phyloP scores from a whole-genome alignment of 192 early-diverging fungal species.

The Spizellomyces punctatus region DNA sequence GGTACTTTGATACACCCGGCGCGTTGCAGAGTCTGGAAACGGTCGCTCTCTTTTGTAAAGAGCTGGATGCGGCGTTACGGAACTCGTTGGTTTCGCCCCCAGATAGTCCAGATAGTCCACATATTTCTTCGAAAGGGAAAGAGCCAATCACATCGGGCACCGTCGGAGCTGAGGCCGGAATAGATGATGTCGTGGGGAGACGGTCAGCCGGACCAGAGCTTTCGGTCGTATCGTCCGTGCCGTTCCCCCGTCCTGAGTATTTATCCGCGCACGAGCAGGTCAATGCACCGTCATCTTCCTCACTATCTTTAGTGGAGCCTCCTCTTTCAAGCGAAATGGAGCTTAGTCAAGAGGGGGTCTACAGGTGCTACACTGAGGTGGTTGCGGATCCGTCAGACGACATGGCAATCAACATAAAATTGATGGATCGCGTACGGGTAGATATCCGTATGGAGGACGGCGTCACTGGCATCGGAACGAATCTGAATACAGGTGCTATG shows the following conservation, averaged over 20 bases:
- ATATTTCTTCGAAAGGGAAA: not conserved
- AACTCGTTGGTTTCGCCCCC: not conserved
- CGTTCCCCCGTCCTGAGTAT: too few species aligned
- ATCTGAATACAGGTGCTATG: slow-evolving; percentile 32
- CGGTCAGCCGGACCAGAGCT: not conserved
- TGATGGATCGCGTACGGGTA: slow-evolving; percentile 28
- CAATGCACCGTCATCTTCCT: not conserved
- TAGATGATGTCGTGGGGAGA: not conserved
- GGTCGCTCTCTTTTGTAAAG: not conserved
- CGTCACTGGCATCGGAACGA: slow-evolving; percentile 22
- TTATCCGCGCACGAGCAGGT: not conserved
- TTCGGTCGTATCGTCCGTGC: not conserved
- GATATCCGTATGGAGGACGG: slow-evolving; percentile 33
- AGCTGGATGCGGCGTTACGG: slow-evolving; percentile 5
- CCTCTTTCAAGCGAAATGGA: not conserved
- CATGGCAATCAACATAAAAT: slow-evolving; percentile 30
- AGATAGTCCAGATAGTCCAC: not conserved
- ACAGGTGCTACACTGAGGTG: slow-evolving; percentile 22
- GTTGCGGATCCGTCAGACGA: slow-evolving; percentile 23
- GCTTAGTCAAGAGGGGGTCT: not conserved
- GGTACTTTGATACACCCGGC: not conserved
- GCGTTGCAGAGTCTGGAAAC: not conserved
- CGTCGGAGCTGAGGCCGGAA: not conserved
- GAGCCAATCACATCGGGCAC: not conserved
- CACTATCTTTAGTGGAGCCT: not conserved